A percentile compares a stretch with the other conserved stretches of the same genome.
Evolutionary conservation across 345 rosid genomes (phyloP).

Genomic region (Reutealis trisperma): DNA sequence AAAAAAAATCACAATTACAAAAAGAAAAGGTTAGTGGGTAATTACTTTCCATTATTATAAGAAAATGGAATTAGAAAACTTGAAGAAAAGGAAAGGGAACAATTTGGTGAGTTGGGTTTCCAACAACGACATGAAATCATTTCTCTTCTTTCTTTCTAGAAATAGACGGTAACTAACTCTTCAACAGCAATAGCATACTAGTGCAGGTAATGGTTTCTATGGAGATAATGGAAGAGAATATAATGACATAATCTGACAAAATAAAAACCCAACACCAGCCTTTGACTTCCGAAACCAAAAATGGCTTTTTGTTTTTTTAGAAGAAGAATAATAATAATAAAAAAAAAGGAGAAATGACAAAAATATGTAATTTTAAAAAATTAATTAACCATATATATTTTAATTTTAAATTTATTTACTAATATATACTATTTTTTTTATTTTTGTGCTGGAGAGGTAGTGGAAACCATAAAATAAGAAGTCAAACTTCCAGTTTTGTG

Average conservation of each 20-base stretch:
- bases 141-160: not conserved
- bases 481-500: too few species aligned
- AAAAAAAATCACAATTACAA: not conserved
- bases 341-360: too few species aligned
- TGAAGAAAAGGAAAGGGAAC: constrained; percentile 25
- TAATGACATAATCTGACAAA: not conserved
- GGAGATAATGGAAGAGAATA: not conserved
- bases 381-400: too few species aligned
- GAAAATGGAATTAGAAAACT: constrained; percentile 15
- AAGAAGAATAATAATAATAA: too few species aligned
- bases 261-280: too few species aligned
- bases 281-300: too few species aligned
- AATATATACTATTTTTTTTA: too few species aligned
- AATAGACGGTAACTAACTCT: not conserved
- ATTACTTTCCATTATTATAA: not conserved
- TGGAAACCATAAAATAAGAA: too few species aligned
- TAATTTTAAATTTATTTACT: too few species aligned
- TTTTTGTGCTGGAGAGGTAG: too few species aligned
- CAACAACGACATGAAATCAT: not conserved
- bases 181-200: not conserved
- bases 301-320: too few species aligned
- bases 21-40: constrained; percentile 3
- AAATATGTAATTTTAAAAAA: too few species aligned
- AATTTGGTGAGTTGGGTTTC: constrained; percentile 25
- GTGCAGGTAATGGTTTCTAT: not conserved